Evolutionary conservation across 352 stramenopile genomes (phyloP), one percentile per base, ranked within the genome.

Genomic region (Pythium sp.): DNA sequence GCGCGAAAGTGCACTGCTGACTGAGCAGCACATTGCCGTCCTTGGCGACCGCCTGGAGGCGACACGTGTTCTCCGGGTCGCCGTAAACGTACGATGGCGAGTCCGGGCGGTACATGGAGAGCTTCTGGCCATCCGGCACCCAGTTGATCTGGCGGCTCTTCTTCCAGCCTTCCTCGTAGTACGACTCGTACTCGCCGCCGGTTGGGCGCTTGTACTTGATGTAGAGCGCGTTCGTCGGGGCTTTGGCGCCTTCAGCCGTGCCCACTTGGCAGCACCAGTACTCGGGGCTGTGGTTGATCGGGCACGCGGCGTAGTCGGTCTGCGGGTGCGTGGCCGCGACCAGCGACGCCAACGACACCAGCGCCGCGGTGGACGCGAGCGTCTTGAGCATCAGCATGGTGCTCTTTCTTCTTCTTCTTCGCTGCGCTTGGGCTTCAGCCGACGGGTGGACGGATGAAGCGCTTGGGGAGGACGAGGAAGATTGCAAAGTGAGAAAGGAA

Each of bases 91-190:
- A 91, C 62, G 63, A 75, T 8, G 82, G 82, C n/a, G 84, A 72
- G 70, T 78, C 73, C 3, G 84, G 82, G 11, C 72, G 68, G 68
- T 91, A 92, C 71, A 86, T 77, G 26, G 80, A 89, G 55, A 91
- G 64, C 53, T 84, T n/a, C 28, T 68, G 46, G 64, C 74, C 65
- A 8, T 73, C 58, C 1, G 72, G 72, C 59, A 78, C 74, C 72
- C 76, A 92, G 74, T 91, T 82, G 66, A 92, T 77, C 70, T 87
- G 81, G 55, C 84, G 80, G 56, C 71, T 75, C 71, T 86, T 83
- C 5, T 71, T 67, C 84, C 84, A 92, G 34, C 84, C 84, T 68
- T 92, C 79, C 53, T 87, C 74, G 74, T 90, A 90, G 68, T 82
- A 84, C 36, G 68, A 77, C 47, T 69, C 79, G 59, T 72, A 91